Evolutionary conservation across 768 basidiomycete genomes (phyloP), one percentile per base, ranked within the genome.

Genomic region (Vishniacozyma victoriae): DNA sequence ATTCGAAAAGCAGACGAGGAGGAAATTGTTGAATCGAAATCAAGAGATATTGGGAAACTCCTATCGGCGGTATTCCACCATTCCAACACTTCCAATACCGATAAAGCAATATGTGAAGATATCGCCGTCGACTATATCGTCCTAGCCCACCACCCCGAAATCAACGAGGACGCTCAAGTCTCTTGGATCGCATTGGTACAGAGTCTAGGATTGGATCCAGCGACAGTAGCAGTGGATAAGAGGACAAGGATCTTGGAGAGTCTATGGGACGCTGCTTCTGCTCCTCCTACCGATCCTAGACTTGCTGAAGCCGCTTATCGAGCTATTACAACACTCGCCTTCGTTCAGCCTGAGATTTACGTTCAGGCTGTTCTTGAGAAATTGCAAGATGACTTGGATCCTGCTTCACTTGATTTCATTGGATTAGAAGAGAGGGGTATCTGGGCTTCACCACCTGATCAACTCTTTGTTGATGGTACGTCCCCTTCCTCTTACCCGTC

Each of bases 171-270:
- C 14, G 76, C 78, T 7, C 78, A 80, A 15, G 82, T 80, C 18
- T 78, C 77, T 1, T 95, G 90, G 90, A 85, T 92, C 50, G 86
- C 88, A 46, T 55, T 87, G 4, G 86, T 85, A 46, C 87, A 86
- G 57, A 79, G 77, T 49, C 82, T 84, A 0, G 67, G 75, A 1
- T 62, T 78, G 3, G 87, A 93, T 62, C 90, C 90, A 1, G 77
- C 78, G 13, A 69, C 86, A 5, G 75, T 85, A 3, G 75, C 74
- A 6, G 73, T 71, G 19, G 58, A 60, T 23, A 22, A 52, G 41
- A 41, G 46, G 46, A 59, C 55, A 23, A 51, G 55, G 44, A 62
- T 69, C 41, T 31, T 64, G 37, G 41, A 63, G 42, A 15, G 37
- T 1, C 6, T 67, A 2, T 60, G 54, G 59, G 42, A 45, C 9